Conservation (phyloP, 1,284 basidiomycete genomes). For the Mrakiaceae sp. region DNA sequence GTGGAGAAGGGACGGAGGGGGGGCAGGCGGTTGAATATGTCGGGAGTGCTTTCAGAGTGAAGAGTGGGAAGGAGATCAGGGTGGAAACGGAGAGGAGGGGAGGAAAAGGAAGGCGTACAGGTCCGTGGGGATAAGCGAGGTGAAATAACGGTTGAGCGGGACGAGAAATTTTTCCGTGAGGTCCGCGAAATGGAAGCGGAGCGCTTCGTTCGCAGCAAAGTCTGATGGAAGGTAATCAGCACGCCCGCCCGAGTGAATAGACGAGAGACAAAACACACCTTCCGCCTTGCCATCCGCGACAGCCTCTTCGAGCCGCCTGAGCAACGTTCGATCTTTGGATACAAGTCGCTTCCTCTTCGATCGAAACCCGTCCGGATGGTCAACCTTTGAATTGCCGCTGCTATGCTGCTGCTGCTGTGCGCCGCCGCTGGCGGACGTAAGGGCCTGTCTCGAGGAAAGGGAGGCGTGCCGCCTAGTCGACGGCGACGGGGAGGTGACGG, state of each 20-base stretch:
- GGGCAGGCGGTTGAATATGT: constrained; percentile 38
- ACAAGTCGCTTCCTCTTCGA: constrained; percentile 74
- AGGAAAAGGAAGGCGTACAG: constrained; percentile 10
- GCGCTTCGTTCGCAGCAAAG: constrained; percentile 43
- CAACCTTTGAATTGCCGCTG: constrained; percentile 23
- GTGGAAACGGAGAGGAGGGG: constrained; percentile 18
- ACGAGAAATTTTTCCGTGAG: constrained; percentile 81
- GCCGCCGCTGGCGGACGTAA: constrained; percentile 21
- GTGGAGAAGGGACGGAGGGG: constrained; percentile 68
- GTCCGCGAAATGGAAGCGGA: constrained; percentile 75
- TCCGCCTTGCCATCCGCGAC: constrained; percentile 42
- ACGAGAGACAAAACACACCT: constrained; percentile 38
- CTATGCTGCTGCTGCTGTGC: constrained; percentile 15
- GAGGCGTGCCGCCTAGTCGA: background rate
- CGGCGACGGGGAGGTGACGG: background rate
- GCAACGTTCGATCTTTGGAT: constrained; percentile 64
- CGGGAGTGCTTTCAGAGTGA: constrained; percentile 17
- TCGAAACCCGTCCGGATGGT: constrained; percentile 53
- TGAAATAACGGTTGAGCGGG: constrained; percentile 85
- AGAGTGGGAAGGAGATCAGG: background rate
- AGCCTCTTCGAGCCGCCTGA: constrained; percentile 55
- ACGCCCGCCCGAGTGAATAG: background rate
- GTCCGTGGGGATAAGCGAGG: constrained; percentile 61
- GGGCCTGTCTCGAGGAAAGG: too few relatives aligned
- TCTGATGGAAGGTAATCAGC: constrained; percentile 18